Percentiles rank a stretch among this genome's conserved stretches.
phyloP scores from a whole-genome alignment of 2,329 filamentous ascomycete genomes.

The Colletotrichum karsti region DNA sequence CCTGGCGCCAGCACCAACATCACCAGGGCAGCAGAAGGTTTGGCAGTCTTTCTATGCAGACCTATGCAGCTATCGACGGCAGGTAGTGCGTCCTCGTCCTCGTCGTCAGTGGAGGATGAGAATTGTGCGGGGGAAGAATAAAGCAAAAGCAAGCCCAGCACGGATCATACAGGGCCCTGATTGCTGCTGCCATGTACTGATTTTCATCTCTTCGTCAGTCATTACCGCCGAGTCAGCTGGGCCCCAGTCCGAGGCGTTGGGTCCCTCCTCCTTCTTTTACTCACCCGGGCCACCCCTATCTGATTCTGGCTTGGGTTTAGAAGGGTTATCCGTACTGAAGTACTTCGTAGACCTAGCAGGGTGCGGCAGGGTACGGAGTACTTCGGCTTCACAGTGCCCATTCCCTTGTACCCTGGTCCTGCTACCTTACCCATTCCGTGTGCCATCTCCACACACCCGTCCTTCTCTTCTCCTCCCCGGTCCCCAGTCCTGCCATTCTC shows the following conservation, averaged over 20 bases:
- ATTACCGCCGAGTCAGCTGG: conserved; percentile 27
- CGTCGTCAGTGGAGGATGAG: too few species aligned
- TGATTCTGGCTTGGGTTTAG: background rate
- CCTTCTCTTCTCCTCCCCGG: background rate
- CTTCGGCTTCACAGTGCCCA: background rate
- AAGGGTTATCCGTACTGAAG: background rate
- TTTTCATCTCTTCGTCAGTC: conserved; percentile 9
- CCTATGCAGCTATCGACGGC: too few species aligned
- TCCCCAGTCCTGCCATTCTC: background rate
- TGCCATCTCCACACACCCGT: background rate
- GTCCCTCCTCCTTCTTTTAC: conserved; percentile 6
- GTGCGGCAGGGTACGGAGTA: too few species aligned
- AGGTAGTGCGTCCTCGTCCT: too few species aligned
- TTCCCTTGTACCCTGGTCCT: background rate
- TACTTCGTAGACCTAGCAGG: too few species aligned
- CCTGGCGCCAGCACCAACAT: background rate
- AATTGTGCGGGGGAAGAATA: too few species aligned
- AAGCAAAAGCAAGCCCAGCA: background rate
- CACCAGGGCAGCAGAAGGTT: background rate
- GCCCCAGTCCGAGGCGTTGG: conserved; percentile 29
- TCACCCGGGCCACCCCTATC: background rate
- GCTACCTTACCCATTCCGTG: too few species aligned
- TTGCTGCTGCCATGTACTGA: too few species aligned
- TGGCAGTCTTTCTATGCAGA: too few species aligned
- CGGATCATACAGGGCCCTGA: too few species aligned